Evolutionary conservation across 768 basidiomycete species (phyloP).

Genomic region (Kwoniella botswanensis): DNA sequence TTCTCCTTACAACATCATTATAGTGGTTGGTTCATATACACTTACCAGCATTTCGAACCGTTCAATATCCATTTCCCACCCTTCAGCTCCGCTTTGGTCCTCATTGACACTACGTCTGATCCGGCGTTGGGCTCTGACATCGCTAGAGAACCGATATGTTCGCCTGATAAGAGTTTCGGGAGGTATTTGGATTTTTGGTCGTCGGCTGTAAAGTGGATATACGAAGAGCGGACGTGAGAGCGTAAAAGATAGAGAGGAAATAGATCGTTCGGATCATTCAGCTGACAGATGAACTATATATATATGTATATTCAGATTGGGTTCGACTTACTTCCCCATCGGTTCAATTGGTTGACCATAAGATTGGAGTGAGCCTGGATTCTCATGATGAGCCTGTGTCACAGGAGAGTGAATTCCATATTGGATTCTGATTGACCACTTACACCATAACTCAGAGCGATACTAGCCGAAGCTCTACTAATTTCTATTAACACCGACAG

Average conservation of each 20-base stretch:
- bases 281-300: too few relatives aligned
- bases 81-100: conserved; percentile 70
- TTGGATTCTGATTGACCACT: conserved; percentile 1
- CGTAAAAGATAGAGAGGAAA: too few relatives aligned
- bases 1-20: too few relatives aligned
- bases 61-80: conserved; percentile 59
- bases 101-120: conserved; percentile 96
- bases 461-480: conserved; percentile 85
- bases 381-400: not conserved
- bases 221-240: too few relatives aligned
- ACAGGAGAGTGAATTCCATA: not conserved
- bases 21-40: conserved; percentile 12
- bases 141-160: conserved; percentile 80
- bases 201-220: conserved; percentile 25
- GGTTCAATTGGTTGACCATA: conserved; percentile 52
- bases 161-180: conserved; percentile 75
- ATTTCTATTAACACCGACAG: conserved; percentile 61
- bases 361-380: conserved; percentile 54
- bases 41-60: conserved; percentile 91
- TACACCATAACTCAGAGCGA: conserved; percentile 67
- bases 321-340: conserved; percentile 47
- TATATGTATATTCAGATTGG: too few relatives aligned
- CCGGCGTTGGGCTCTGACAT: conserved; percentile 94
- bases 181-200: conserved; percentile 85
- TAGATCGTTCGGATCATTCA: too few relatives aligned